Evolutionary conservation across 495 filamentous ascomycete species (phyloP).

Genomic region (Penicillium riverlandense): DNA sequence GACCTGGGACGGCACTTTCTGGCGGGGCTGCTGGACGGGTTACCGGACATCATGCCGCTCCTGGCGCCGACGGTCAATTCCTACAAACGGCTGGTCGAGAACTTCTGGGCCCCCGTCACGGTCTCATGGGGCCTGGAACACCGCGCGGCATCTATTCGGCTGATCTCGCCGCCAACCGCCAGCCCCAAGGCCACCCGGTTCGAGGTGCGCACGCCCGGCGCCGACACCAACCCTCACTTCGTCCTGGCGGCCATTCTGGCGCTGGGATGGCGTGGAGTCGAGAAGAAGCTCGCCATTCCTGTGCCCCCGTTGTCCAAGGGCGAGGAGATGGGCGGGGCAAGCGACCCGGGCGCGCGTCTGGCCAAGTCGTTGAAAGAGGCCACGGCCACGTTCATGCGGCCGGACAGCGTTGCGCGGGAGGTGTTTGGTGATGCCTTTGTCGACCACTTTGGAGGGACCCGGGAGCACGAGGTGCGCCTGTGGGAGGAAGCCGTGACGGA

Average conservation of each 20-base stretch:
- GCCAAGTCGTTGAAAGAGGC: conserved; percentile 81
- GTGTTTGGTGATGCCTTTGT: conserved; percentile 94
- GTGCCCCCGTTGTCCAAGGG: conserved; percentile 77
- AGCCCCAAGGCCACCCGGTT: conserved; percentile 81
- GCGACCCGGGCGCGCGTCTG: conserved; percentile 55
- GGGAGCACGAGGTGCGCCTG: conserved; percentile 80
- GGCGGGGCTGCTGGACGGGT: conserved; percentile 77
- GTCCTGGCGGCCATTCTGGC: conserved; percentile 83
- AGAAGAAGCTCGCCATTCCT: conserved; percentile 78
- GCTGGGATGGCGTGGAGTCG: conserved; percentile 80
- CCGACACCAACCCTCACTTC: conserved; percentile 82
- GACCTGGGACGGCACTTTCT: conserved; percentile 91
- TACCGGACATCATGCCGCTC: conserved; percentile 93
- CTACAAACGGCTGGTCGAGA: conserved; percentile 96
- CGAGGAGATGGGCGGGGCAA: conserved; percentile 62
- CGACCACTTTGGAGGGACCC: conserved; percentile 87
- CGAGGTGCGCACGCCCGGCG: conserved; percentile 85
- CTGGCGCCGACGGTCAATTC: conserved; percentile 92
- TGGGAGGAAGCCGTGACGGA: conserved; percentile 97
- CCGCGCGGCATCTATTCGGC: conserved; percentile 79
- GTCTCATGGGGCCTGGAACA: conserved; percentile 97
- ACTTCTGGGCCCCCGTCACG: conserved; percentile 97
- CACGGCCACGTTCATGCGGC: conserved; percentile 61
- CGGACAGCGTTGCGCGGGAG: conserved; percentile 78
- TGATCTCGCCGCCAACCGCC: conserved; percentile 81